Evolutionary conservation across 1,284 basidiomycete genomes (phyloP).

Genomic region (Naganishia sp.): DNA sequence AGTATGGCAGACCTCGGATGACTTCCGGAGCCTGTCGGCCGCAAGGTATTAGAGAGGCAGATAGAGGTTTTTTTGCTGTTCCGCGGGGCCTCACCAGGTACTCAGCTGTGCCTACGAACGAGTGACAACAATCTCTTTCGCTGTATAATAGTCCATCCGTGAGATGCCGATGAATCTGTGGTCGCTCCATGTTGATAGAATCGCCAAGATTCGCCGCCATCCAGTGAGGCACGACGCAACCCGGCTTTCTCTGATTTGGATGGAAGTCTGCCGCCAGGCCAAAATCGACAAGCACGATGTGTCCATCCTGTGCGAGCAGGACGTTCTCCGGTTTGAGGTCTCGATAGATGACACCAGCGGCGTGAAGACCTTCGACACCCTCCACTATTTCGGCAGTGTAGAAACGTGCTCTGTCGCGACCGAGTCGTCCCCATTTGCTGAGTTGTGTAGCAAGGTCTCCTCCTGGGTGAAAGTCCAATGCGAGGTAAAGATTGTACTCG

Average conservation of each 20-base stretch:
- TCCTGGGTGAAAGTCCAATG: slow-evolving; percentile 56
- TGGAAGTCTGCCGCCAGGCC: slow-evolving; percentile 59
- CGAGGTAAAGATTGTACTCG: slow-evolving; percentile 79
- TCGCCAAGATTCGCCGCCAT: slow-evolving; percentile 55
- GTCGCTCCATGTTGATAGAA: neutral
- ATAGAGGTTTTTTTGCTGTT: too few relatives aligned
- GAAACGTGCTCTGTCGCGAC: slow-evolving; percentile 87
- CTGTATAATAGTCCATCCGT: slow-evolving; percentile 6
- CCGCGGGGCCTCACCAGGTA: slow-evolving; percentile 65
- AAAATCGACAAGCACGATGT: slow-evolving; percentile 94
- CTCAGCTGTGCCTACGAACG: slow-evolving; percentile 58
- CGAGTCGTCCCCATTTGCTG: slow-evolving; percentile 87
- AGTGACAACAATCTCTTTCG: slow-evolving; percentile 34
- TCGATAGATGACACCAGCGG: slow-evolving; percentile 56
- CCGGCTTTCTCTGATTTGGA: slow-evolving; percentile 60
- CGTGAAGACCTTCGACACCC: slow-evolving; percentile 79
- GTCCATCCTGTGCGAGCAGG: slow-evolving; percentile 86
- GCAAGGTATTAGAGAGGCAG: neutral
- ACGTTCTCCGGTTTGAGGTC: slow-evolving; percentile 73
- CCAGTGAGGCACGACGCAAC: slow-evolving; percentile 63
- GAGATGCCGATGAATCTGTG: slow-evolving; percentile 26
- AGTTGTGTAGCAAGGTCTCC: slow-evolving; percentile 96
- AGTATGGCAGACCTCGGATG: slow-evolving; percentile 84
- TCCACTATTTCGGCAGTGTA: slow-evolving; percentile 96
- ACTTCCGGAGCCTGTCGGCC: slow-evolving; percentile 71